Evolutionary conservation across 2,329 filamentous ascomycete genomes (phyloP), one percentile per base, ranked within the genome.

Genomic region (Clonostachys solani): DNA sequence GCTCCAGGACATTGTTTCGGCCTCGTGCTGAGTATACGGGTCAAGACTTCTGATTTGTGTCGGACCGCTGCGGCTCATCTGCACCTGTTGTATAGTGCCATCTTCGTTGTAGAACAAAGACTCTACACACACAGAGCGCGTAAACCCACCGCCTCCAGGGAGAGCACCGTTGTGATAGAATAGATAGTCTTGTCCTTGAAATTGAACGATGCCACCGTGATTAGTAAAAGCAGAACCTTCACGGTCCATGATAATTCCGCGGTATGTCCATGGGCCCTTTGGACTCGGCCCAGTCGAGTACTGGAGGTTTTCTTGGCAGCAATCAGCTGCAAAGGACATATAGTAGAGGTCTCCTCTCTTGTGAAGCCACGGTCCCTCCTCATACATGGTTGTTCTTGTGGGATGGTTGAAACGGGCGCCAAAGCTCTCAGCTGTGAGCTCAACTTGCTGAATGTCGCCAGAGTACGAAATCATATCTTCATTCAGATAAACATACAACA

Each of bases 401-500:
- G 36, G 36, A 29, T 29, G 23, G 16, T 49, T 47, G 23, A 44
- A 41, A 10, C 52, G 52, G 12, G 50, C 43, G 34, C 53, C 52
- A 41, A 56, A 50, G 33, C 49, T 43, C 37, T 45, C 36, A 19
- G 36, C 43, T 19, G 53, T 58, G 13, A 59, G 53, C 33, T 47
- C 38, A 3, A 60, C 49, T 43, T 55, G 44, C n/a, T 49, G 49
- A 43, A 56, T 10, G 40, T 49, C 43, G 37, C 60, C 61, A 38
- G 54, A 57, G 51, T 62, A 65, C 3, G 63, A 64, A 19, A 63
- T 54, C 64, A 66, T 66, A 50, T 66, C 63, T 36, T 52, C 45
- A 52, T 66, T 66, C 6, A 67, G 50, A 50, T 56, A 60, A 49
- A 65, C 60, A 44, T 65, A 66, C 40, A 45, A 59, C 17, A 64